These are phyloP conservation scores for Psilocybe subaeruginosa DNA, from an alignment of 768 basidiomycete species.

Conservation along the genomic window DNA sequence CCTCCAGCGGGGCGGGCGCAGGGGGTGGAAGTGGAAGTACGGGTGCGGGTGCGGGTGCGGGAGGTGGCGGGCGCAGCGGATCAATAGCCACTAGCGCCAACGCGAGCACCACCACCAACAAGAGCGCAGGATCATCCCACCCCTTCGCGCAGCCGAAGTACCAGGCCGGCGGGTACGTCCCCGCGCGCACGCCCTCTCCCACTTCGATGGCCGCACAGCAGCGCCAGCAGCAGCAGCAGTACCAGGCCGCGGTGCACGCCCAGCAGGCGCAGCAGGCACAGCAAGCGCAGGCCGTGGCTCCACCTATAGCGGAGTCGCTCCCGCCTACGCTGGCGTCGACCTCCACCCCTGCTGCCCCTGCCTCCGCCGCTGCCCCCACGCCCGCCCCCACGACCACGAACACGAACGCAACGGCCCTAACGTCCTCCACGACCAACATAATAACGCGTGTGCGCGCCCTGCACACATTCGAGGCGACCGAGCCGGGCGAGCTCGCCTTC, in stretches of 20 bases:
- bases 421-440: constrained; percentile 35
- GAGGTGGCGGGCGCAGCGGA: background rate
- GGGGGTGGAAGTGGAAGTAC: too few species aligned
- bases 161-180: constrained; percentile 55
- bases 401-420: constrained; percentile 12
- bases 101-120: constrained; percentile 14
- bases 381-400: constrained; percentile 17
- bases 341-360: constrained; percentile 5
- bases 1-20: constrained; percentile 24
- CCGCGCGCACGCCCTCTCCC: constrained; percentile 55
- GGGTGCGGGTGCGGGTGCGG: constrained; percentile 13
- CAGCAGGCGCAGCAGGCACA: constrained; percentile 5
- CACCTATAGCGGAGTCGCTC: background rate
- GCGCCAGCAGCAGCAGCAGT: constrained; percentile 27
- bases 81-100: background rate
- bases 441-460: constrained; percentile 88
- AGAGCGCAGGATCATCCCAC: constrained; percentile 12
- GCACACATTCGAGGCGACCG: constrained; percentile 86
- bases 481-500: constrained; percentile 89
- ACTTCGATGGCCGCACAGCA: constrained; percentile 23
- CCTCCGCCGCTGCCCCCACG: constrained; percentile 10
- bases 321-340: constrained; percentile 1
- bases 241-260: constrained; percentile 23
- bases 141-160: constrained; percentile 39
- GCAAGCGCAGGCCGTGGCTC: background rate